Conservation (phyloP, 805 yeast genomes). For the Priceomyces castillae region DNA sequence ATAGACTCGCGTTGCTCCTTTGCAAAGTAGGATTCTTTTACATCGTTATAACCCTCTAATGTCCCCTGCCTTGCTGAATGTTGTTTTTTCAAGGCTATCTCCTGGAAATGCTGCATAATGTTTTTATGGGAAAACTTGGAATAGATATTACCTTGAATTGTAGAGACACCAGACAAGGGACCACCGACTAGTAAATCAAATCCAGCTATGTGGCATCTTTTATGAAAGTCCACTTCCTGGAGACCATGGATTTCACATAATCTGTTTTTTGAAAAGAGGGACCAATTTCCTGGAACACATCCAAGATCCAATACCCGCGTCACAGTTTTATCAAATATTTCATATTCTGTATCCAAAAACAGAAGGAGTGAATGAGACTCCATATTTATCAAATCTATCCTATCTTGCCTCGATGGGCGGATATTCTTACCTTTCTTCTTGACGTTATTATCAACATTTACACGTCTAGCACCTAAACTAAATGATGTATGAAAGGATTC, state of each 20-base stretch:
- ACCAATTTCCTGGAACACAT: constrained; percentile 43
- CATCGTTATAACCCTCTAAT: not conserved
- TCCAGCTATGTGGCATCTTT: constrained; percentile 36
- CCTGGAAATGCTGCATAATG: constrained; percentile 27
- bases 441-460: constrained; percentile 1
- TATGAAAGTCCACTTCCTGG: constrained; percentile 23
- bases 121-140: constrained; percentile 40
- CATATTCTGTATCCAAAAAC: constrained; percentile 26
- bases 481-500: not conserved
- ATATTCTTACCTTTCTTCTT: not conserved
- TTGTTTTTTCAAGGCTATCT: constrained; percentile 20
- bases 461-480: constrained; percentile 2
- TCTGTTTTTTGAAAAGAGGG: constrained; percentile 25
- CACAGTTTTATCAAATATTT: constrained; percentile 24
- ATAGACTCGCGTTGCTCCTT: constrained; percentile 25
- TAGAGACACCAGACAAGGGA: constrained; percentile 78
- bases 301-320: constrained; percentile 39
- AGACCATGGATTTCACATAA: constrained; percentile 27
- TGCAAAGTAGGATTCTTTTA: constrained; percentile 22
- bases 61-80: not conserved
- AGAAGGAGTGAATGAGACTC: constrained; percentile 24
- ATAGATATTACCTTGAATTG: constrained; percentile 86
- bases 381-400: constrained; percentile 22
- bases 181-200: constrained; percentile 64
- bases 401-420: constrained; percentile 22